Base-by-base conservation (phyloP, 1,284 basidiomycete genomes). In the Coniferiporia sulphurascens region DNA sequence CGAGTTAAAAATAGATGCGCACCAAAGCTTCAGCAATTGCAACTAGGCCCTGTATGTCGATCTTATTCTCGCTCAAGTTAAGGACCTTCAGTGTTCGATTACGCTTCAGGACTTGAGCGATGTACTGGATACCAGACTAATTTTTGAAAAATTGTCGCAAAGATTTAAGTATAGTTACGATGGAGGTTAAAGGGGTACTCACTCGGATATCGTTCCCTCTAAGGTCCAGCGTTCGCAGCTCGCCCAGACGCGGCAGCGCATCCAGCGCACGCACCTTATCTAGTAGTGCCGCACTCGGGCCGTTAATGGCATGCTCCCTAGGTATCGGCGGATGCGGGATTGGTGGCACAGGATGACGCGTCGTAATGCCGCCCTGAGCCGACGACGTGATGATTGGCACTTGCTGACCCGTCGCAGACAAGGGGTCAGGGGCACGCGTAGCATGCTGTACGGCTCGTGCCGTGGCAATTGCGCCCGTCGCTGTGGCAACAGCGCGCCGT, bases 31-130 rank as follows among this genome's bases (percentile, higher is more conserved):
- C 96, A 0, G 94, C 94, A 12, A 99, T 78, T 0, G 82, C 76
- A 0, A 90, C 84, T 12, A 99, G 78, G 49, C 93, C 93, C 7
- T 82, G 76, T 1, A 92, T 81, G 61, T 96, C 95, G 19, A 98
- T 84, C 70, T 89, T 92, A 73, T 98, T 98, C 69, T 98, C 95
- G 68, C 90, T 89, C 51, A 98, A 74, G 70, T 98, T 98, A 35
- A 98, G 80, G 12, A 98, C 89, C 71, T 95, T 96, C 43, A 99
- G 78, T 1, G 96, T 98, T 34, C 95, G 80, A 72, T 99, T 99
- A 46, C 95, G 86, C 71, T 98, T 98, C 62, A 99, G 76, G 0
- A 98, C 95, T 73, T 98, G 95, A 0, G 94, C 90, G 45, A 99
- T 84, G 71, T 97, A 97, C 0, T 84, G 85, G 22, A 98, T 88